Evolutionary conservation across 768 basidiomycete species (phyloP), one percentile per base, ranked within the genome.

Genomic region (Kwoniella newhampshirensis): DNA sequence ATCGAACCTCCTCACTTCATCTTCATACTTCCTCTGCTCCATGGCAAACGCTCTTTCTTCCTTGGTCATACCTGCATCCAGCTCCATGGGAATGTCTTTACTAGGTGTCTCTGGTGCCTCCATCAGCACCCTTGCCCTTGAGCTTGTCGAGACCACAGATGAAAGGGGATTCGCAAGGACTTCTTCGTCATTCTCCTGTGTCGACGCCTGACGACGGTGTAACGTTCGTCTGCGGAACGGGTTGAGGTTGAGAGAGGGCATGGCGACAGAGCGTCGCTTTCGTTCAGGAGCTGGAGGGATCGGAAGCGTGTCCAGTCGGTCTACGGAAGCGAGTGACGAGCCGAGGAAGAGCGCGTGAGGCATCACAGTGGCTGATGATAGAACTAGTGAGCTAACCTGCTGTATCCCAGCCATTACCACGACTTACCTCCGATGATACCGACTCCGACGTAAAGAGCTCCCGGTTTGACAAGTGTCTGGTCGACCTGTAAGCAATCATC

Each of bases 261-360:
- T 59, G 3, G 15, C 27, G 54, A 62, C 51, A 5, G 45, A 51
- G 32, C 41, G 18, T 3, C 27, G 26, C 32, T 28, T 26, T 17
- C 43, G 35, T 2, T 23, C 28, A 2, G 35, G 49, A 7, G 47
- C 28, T 4, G 71, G 71, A 21, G 66, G 63, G 8, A 57, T 25
- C 11, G 73, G 73, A 12, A 68, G 42, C 70, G 72, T 70, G 37
- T 72, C 77, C 13, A 89, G 68, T 42, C 91, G 80, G 55, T 91
- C 86, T 71, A 91, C 88, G 0, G 89, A 91, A 2, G 90, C 86
- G 4, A 96, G 83, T 27, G 85, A 83, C 2, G 89, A 90, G 4
- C 91, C 92, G 15, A 96, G 80, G 79, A 88, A 91, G n/a, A 96
- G 80, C 57, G 86, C 87, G 74, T 93, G 91, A 0, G 91, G 91